Evolutionary conservation across 139 green algal genomes (phyloP).

Genomic region (Coelastrella sp.): DNA sequence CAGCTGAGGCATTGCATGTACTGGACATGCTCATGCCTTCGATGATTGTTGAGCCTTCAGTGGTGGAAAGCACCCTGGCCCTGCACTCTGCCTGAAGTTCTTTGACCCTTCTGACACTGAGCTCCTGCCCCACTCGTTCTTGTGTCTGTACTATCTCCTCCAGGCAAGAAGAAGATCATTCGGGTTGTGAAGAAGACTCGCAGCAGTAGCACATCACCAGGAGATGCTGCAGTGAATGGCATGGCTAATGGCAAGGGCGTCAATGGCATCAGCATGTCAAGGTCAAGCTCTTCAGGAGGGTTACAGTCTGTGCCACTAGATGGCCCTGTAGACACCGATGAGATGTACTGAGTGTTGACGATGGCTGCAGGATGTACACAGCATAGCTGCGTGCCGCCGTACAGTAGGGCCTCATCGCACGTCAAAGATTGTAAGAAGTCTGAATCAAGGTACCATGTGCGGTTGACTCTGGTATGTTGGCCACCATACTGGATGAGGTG

Average conservation of each 20-base stretch:
- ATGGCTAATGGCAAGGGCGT: neutral
- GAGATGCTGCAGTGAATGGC: neutral
- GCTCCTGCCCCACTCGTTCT: neutral
- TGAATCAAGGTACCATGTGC: no score
- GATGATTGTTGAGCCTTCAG: no score
- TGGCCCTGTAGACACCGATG: constrained; percentile 20
- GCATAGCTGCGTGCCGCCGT: no score
- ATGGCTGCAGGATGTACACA: no score
- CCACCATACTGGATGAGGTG: no score
- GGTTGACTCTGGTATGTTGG: no score
- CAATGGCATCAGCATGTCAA: constrained; percentile 12
- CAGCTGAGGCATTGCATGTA: neutral
- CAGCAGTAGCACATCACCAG: neutral
- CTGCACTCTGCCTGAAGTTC: neutral
- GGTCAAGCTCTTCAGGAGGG: neutral
- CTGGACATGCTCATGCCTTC: no score
- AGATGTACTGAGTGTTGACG: no score
- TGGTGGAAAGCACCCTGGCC: no score
- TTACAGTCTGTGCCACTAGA: constrained; percentile 33
- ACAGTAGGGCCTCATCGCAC: no score
- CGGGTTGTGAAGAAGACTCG: constrained; percentile 34
- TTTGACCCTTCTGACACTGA: no score
- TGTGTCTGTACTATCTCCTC: neutral
- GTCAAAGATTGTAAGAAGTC: no score
- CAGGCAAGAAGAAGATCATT: constrained; percentile 42